Percentiles rank a stretch among this genome's conserved stretches.
Evolutionary conservation across 106 monocot species (phyloP).

Genomic region (Agapanthus africanus): DNA sequence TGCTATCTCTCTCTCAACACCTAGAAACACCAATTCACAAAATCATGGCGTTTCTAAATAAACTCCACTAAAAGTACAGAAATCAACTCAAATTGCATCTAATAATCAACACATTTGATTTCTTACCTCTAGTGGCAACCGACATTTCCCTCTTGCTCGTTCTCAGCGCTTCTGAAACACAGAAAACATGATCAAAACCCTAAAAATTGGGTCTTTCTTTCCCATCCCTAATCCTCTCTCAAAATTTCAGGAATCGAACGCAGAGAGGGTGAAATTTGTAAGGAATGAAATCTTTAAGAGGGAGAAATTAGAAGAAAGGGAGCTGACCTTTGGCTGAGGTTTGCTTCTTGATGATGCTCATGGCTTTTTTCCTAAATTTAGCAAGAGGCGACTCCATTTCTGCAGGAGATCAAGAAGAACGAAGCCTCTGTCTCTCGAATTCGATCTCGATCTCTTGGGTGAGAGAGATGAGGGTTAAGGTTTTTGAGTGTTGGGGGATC

Average conservation of each 20-base stretch:
- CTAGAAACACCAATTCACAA: slow-evolving; percentile 20
- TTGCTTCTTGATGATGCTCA: no score
- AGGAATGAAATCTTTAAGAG: no score
- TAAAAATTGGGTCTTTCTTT: no score
- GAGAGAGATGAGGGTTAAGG: neutral
- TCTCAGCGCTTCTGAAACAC: slow-evolving; percentile 69
- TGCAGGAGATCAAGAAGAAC: neutral
- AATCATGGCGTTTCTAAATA: no score
- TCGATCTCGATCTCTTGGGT: no score
- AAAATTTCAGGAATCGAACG: no score
- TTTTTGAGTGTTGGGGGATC: neutral
- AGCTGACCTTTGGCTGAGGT: slow-evolving; percentile 9
- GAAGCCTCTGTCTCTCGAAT: neutral
- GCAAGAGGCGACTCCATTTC: neutral
- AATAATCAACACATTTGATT: slow-evolving; percentile 1
- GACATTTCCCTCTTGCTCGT: slow-evolving; percentile 87
- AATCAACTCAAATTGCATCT: neutral
- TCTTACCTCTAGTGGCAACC: slow-evolving; percentile 74
- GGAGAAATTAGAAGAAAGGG: neutral
- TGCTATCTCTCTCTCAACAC: slow-evolving; percentile 80
- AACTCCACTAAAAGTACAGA: neutral
- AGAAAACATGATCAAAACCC: no score
- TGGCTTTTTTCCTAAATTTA: no score
- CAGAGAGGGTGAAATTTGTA: no score
- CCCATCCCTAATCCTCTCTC: no score